These are phyloP conservation scores for Trichosanthes cucumerina DNA, from an alignment of 306 rosid genomes.

Conservation along the genomic window DNA sequence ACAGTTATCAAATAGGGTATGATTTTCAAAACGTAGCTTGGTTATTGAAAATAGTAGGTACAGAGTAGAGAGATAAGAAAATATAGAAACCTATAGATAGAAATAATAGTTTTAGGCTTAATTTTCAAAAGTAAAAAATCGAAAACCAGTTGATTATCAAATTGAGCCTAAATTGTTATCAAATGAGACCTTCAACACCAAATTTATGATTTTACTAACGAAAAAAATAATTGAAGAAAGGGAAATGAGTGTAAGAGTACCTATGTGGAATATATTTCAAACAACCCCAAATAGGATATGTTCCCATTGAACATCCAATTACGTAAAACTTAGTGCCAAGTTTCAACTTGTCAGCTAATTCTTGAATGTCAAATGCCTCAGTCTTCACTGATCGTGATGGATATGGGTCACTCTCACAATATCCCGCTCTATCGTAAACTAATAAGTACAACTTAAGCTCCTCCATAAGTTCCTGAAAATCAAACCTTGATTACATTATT, in stretches of 20 bases:
- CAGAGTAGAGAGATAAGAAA: too few relatives aligned
- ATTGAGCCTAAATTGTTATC: too few relatives aligned
- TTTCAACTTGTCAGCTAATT: conserved; percentile 56
- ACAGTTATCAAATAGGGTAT: too few relatives aligned
- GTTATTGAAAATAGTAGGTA: too few relatives aligned
- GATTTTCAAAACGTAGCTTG: too few relatives aligned
- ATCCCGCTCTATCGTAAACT: conserved; percentile 64
- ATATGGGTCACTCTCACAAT: conserved; percentile 80
- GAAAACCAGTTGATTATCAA: too few relatives aligned
- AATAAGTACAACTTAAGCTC: conserved; percentile 55
- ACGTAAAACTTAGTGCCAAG: conserved; percentile 53
- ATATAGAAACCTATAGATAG: too few relatives aligned
- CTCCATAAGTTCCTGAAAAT: conserved; percentile 41
- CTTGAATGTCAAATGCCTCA: conserved; percentile 72
- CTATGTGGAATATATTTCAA: conserved; percentile 69
- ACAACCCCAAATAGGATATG: conserved; percentile 59
- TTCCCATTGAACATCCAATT: conserved; percentile 62
- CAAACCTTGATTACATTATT: not conserved
- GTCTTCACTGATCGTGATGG: conserved; percentile 71
- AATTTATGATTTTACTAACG: too few relatives aligned
- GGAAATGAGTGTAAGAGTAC: conserved; percentile 14
- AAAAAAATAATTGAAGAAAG: not conserved
- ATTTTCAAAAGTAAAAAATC: too few relatives aligned
- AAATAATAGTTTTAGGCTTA: too few relatives aligned
- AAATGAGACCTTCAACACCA: too few relatives aligned